A percentile compares a stretch with the other conserved stretches of the same genome.
Evolutionary conservation across 768 basidiomycete genomes (phyloP).

Genomic region (Gyrodon lividus): DNA sequence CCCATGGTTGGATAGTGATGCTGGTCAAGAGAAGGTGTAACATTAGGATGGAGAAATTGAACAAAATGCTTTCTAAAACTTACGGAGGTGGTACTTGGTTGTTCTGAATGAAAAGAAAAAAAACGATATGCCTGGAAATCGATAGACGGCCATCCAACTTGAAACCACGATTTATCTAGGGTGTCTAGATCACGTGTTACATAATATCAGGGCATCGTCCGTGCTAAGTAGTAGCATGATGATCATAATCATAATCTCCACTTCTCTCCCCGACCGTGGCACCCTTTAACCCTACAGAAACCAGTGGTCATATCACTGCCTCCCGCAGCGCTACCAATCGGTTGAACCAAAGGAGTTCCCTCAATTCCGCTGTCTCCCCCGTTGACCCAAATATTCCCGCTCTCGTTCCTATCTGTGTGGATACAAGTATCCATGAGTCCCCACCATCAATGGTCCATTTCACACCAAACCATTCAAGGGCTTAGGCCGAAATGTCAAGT

Average conservation of each 20-base stretch:
- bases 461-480: conserved; percentile 8
- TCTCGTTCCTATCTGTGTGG: background rate
- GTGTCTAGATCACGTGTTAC: background rate
- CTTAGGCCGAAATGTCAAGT: too few species aligned
- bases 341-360: background rate
- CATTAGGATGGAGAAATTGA: background rate
- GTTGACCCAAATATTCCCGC: conserved; percentile 12
- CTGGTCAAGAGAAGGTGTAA: conserved; percentile 4
- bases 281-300: too few species aligned
- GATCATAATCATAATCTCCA: too few species aligned
- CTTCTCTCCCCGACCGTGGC: too few species aligned
- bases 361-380: background rate
- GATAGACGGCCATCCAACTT: background rate
- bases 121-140: background rate
- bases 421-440: background rate
- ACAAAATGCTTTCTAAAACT: conserved; percentile 4
- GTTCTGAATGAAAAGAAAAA: background rate
- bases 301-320: too few species aligned
- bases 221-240: too few species aligned
- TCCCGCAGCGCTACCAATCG: background rate
- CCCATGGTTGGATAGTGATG: conserved; percentile 51
- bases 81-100: conserved; percentile 5
- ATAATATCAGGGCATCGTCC: background rate
- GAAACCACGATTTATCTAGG: background rate
- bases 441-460: background rate